These are phyloP conservation scores for Colletotrichum higginsianum DNA, from an alignment of 2,329 filamentous ascomycete species.

Conservation along the genomic window DNA sequence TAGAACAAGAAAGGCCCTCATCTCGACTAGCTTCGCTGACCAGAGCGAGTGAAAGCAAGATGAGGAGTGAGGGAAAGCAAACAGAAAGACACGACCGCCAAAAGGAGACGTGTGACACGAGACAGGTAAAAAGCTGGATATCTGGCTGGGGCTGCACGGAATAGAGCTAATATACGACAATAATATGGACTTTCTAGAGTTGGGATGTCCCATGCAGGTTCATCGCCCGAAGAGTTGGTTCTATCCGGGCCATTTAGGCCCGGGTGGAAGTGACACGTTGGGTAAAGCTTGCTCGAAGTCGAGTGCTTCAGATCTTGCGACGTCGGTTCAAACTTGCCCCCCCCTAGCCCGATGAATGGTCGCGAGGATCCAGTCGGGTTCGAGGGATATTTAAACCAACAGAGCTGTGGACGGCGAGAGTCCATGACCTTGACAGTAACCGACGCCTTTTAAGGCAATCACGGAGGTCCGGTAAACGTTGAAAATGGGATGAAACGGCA, in stretches of 20 bases:
- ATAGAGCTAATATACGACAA: not conserved
- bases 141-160: not conserved
- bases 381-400: not conserved
- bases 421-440: not conserved
- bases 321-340: not conserved
- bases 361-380: not conserved
- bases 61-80: not conserved
- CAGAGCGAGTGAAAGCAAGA: conserved; percentile 2
- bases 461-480: conserved; percentile 29
- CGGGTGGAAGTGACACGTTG: not conserved
- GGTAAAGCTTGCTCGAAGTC: conserved; percentile 22
- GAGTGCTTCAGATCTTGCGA: conserved; percentile 2
- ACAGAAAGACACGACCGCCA: not conserved
- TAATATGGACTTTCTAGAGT: not conserved
- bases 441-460: conserved; percentile 1
- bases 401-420: not conserved
- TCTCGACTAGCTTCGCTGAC: conserved; percentile 1
- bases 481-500: conserved; percentile 23
- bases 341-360: too few species aligned
- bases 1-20: conserved; percentile 13
- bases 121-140: not conserved
- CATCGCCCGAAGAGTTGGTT: not conserved
- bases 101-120: not conserved
- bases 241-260: not conserved
- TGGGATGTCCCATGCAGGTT: not conserved